These are phyloP conservation scores for Diplotaxis tenuifolia DNA, from an alignment of 345 rosid genomes.

Conservation along the genomic window DNA sequence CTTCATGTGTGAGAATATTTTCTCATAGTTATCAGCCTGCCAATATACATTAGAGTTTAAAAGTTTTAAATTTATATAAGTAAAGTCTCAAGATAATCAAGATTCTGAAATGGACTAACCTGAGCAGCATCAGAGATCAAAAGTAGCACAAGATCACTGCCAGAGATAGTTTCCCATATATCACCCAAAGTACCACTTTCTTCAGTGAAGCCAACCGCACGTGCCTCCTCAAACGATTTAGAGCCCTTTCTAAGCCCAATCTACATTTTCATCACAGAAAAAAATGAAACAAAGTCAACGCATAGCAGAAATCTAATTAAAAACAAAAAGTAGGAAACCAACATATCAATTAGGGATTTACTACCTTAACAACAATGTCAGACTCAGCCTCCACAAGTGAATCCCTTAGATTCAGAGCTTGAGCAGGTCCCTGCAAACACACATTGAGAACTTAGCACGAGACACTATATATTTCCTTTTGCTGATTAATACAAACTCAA, in stretches of 20 bases:
- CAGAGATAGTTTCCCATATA: constrained; percentile 82
- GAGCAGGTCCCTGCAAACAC: constrained; percentile 75
- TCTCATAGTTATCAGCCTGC: constrained; percentile 88
- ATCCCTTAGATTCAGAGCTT: constrained; percentile 92
- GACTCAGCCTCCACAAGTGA: constrained; percentile 84
- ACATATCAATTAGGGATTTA: not conserved
- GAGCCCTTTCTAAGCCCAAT: constrained; percentile 92
- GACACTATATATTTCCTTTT: not conserved
- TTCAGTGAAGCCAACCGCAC: constrained; percentile 81
- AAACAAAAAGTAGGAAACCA: not conserved
- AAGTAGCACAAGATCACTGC: constrained; percentile 84
- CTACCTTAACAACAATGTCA: constrained; percentile 79
- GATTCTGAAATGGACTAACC: constrained; percentile 39
- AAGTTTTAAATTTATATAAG: not conserved
- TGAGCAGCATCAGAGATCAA: constrained; percentile 95
- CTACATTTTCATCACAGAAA: constrained; percentile 27
- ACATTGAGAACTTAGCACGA: not conserved
- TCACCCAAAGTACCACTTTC: constrained; percentile 87
- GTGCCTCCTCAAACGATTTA: constrained; percentile 87
- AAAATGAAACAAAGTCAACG: constrained; percentile 13
- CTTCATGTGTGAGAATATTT: constrained; percentile 80
- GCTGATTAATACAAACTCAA: not conserved
- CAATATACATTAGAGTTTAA: not conserved
- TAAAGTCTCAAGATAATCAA: not conserved
- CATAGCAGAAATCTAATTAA: not conserved